A percentile compares a stretch with the other conserved stretches of the same genome.
Conservation (phyloP, 495 filamentous ascomycete genomes). For the Xeromyces bisporus region DNA sequence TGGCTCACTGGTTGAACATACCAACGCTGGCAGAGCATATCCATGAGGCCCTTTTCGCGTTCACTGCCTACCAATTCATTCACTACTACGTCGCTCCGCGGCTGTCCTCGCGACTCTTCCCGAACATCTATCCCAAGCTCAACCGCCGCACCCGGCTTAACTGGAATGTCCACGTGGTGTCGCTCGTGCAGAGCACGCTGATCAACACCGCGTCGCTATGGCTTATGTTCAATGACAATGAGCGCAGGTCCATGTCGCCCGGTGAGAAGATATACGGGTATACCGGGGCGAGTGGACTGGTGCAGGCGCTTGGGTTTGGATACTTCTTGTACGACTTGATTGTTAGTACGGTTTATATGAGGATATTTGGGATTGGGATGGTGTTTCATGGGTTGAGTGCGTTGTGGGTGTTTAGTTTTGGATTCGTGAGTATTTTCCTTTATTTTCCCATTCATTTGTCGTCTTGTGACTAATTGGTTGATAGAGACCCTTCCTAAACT, state of each 20-base stretch:
- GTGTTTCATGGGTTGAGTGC: conserved; percentile 79
- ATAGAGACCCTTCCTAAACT: conserved; percentile 85
- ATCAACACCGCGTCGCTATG: conserved; percentile 66
- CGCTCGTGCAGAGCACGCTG: conserved; percentile 66
- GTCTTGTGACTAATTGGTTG: no score
- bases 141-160: conserved; percentile 56
- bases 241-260: conserved; percentile 54
- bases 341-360: conserved; percentile 51
- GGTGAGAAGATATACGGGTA: conserved; percentile 81
- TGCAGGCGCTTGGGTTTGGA: conserved; percentile 72
- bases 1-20: conserved; percentile 36
- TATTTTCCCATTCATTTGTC: not conserved
- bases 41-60: conserved; percentile 71
- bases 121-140: conserved; percentile 52
- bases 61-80: conserved; percentile 60
- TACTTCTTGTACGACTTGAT: conserved; percentile 92
- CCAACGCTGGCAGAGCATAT: conserved; percentile 65
- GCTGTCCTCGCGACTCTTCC: conserved; percentile 51
- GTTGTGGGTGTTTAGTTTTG: conserved; percentile 70
- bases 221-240: conserved; percentile 64
- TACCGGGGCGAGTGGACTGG: conserved; percentile 61
- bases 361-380: conserved; percentile 77
- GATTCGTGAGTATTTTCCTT: conserved; percentile 55
- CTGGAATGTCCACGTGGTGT: conserved; percentile 96
- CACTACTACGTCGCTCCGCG: conserved; percentile 56